Conservation (phyloP, 306 rosid species). For the Inga leiocalycina region DNA sequence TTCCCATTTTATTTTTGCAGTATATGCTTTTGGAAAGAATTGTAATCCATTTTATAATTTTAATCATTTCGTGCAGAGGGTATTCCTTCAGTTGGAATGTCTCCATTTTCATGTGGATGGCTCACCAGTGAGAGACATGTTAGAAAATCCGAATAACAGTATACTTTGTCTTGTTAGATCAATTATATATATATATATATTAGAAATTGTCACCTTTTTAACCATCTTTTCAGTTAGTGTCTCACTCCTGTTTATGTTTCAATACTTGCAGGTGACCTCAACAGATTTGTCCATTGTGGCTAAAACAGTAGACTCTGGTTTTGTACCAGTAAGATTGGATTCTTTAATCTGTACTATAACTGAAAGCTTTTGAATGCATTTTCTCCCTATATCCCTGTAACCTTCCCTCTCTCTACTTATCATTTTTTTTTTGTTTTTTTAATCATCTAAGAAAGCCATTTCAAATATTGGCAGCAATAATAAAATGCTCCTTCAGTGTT, state of each 20-base stretch:
- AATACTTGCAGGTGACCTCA: conserved; percentile 60
- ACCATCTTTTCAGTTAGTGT: conserved; percentile 25
- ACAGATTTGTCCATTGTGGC: conserved; percentile 73
- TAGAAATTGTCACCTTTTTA: neutral
- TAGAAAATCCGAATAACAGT: conserved; percentile 36
- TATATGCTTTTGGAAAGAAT: conserved; percentile 11
- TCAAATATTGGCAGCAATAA: neutral
- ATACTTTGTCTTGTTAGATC: conserved; percentile 21
- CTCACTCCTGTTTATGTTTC: conserved; percentile 25
- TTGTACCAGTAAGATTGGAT: conserved; percentile 71
- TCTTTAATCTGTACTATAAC: conserved; percentile 17
- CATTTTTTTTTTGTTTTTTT: neutral
- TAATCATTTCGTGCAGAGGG: conserved; percentile 67
- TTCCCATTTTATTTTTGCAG: neutral
- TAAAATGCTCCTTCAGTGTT: conserved; percentile 14
- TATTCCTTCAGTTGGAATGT: conserved; percentile 89
- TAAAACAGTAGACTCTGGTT: conserved; percentile 76
- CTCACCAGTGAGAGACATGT: conserved; percentile 68
- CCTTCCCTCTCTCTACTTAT: neutral
- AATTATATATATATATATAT: conserved; percentile 21
- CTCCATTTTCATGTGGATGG: conserved; percentile 98
- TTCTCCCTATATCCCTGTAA: neutral
- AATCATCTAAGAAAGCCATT: neutral
- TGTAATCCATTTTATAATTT: conserved; percentile 19
- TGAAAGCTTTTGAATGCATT: conserved; percentile 25